Percentiles rank a stretch among this genome's conserved stretches.
Evolutionary conservation across 139 green algal species (phyloP).

Genomic region (Chlamydomonas incerta): DNA sequence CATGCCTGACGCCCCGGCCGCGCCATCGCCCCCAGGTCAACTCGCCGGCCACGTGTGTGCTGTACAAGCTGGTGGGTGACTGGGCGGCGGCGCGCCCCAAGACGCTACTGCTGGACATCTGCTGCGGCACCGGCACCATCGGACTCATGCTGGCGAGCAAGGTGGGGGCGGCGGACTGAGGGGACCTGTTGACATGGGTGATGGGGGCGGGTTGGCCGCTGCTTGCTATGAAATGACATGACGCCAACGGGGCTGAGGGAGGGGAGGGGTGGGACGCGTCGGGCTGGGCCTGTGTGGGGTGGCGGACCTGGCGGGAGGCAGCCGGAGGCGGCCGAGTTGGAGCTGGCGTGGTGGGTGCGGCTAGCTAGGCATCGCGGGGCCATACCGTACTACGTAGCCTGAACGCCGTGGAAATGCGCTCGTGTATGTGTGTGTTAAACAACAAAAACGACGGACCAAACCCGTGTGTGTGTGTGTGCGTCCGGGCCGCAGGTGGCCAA

Average conservation of each 20-base stretch:
- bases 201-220: too few species aligned
- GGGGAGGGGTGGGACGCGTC: not conserved
- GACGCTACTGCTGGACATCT: constrained; percentile 88
- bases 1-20: too few species aligned
- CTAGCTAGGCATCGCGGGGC: too few species aligned
- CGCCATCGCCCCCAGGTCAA: constrained; percentile 44
- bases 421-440: too few species aligned
- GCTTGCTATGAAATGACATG: too few species aligned
- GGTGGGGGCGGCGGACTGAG: constrained; percentile 16
- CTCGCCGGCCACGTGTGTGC: constrained; percentile 44
- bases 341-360: too few species aligned
- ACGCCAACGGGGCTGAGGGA: too few species aligned
- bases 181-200: too few species aligned
- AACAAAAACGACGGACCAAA: too few species aligned
- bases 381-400: too few species aligned
- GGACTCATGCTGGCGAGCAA: constrained; percentile 76
- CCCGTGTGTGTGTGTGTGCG: too few species aligned
- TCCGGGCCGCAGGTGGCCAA: constrained; percentile 4
- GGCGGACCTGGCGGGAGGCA: not conserved
- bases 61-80: constrained; percentile 58
- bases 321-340: constrained; percentile 45
- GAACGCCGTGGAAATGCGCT: too few species aligned
- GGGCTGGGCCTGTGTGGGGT: not conserved
- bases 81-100: constrained; percentile 31
- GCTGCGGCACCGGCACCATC: constrained; percentile 91